A percentile compares a stretch with the other conserved stretches of the same genome.
Evolutionary conservation across 2,329 filamentous ascomycete genomes (phyloP).

Genomic region (Nothophoma quercina): DNA sequence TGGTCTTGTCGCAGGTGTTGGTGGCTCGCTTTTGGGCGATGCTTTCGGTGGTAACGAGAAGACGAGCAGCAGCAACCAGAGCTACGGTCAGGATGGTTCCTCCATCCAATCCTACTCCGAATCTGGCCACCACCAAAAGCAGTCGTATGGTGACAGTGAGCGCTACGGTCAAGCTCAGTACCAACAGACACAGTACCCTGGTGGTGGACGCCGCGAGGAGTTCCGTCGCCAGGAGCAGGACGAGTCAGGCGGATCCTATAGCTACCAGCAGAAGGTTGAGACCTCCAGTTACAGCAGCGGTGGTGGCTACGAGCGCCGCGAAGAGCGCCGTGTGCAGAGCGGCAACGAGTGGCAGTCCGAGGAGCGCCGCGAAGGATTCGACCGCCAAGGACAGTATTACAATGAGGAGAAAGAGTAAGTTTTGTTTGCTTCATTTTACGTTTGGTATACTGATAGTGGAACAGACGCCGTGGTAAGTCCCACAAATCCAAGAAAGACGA

Average conservation of each 20-base stretch:
- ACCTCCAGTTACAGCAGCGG: conserved; percentile 53
- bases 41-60: conserved; percentile 63
- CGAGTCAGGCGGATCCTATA: conserved; percentile 56
- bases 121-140: conserved; percentile 61
- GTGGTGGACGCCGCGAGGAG: conserved; percentile 65
- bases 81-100: conserved; percentile 66
- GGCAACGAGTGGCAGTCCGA: conserved; percentile 51
- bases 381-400: conserved; percentile 51
- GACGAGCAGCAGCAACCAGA: conserved; percentile 61
- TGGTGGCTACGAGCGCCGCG: conserved; percentile 66
- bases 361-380: conserved; percentile 47
- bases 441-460: conserved; percentile 17
- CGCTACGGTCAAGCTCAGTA: conserved; percentile 69
- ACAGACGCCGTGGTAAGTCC: conserved; percentile 46
- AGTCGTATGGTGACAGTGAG: conserved; percentile 48
- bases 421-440: conserved; percentile 1
- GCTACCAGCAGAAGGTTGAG: conserved; percentile 67
- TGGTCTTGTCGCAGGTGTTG: conserved; percentile 66
- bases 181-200: conserved; percentile 64
- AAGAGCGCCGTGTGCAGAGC: conserved; percentile 61
- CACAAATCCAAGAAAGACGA: conserved; percentile 49
- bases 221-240: conserved; percentile 68
- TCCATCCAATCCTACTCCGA: conserved; percentile 69
- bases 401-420: conserved; percentile 51
- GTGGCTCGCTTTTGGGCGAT: conserved; percentile 69